Percentiles rank a stretch among this genome's conserved stretches.
Conservation (phyloP, 768 basidiomycete genomes). For the Termitomyces sp. region DNA sequence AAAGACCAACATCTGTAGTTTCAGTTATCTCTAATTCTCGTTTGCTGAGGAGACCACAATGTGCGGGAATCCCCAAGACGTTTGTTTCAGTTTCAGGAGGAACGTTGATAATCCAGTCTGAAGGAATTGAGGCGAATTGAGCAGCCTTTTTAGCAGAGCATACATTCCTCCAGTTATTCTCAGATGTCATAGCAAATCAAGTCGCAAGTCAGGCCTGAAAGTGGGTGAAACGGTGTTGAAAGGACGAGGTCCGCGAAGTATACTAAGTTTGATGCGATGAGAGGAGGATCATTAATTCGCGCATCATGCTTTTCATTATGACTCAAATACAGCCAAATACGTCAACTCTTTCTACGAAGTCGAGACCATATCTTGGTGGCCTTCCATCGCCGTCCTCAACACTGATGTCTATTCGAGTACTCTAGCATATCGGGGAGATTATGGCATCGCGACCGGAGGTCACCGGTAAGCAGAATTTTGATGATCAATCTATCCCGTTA, state of each 20-base stretch:
- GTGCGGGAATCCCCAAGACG: slow-evolving; percentile 45
- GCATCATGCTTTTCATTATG: neutral
- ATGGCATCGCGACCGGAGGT: neutral
- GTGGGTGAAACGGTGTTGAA: neutral
- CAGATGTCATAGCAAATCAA: neutral
- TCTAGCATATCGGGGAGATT: neutral
- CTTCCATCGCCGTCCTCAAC: neutral
- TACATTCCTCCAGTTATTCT: slow-evolving; percentile 20
- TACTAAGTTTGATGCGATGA: neutral
- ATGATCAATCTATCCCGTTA: neutral
- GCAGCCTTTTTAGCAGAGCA: slow-evolving; percentile 35
- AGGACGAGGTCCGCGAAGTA: neutral
- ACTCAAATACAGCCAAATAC: neutral
- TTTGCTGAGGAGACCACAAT: slow-evolving; percentile 46
- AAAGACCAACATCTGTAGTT: slow-evolving; percentile 32
- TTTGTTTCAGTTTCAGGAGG: slow-evolving; percentile 38
- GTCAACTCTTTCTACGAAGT: neutral
- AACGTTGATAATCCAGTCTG: slow-evolving; percentile 44
- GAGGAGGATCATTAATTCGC: neutral
- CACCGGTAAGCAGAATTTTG: neutral
- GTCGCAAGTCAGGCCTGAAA: neutral
- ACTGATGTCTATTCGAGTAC: neutral
- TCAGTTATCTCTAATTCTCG: slow-evolving; percentile 62
- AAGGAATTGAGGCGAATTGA: slow-evolving; percentile 52
- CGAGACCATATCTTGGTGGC: neutral